These are phyloP conservation scores for Fusarium sororula DNA, from an alignment of 2,329 filamentous ascomycete species.

Conservation along the genomic window DNA sequence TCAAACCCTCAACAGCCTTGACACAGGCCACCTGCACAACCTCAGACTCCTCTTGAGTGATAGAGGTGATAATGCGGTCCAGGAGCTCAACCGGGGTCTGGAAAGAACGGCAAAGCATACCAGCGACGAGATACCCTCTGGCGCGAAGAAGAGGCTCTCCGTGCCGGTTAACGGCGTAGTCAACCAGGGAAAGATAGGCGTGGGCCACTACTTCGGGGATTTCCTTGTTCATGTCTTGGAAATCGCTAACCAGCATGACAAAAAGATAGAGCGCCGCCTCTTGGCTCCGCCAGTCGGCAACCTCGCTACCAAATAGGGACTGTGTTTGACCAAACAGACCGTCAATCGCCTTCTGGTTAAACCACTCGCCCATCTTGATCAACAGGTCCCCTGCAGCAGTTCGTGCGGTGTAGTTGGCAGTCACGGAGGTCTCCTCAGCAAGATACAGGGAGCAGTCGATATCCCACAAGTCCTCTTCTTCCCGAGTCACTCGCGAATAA, in stretches of 20 bases:
- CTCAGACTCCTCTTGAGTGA: constrained; percentile 80
- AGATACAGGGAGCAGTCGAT: constrained; percentile 96
- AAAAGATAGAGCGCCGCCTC: constrained; percentile 88
- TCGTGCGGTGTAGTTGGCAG: constrained; percentile 93
- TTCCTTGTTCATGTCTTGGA: constrained; percentile 77
- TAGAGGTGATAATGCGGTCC: constrained; percentile 77
- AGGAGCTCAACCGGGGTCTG: constrained; percentile 72
- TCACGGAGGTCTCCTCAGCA: constrained; percentile 93
- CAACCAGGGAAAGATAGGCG: constrained; percentile 82
- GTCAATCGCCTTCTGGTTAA: constrained; percentile 78
- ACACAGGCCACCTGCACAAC: constrained; percentile 93
- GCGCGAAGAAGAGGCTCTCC: constrained; percentile 83
- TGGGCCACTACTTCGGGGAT: constrained; percentile 75
- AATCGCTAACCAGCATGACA: constrained; percentile 84
- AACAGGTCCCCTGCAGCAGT: constrained; percentile 92
- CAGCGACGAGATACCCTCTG: constrained; percentile 86
- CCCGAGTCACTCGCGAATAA: constrained; percentile 88
- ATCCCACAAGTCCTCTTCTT: constrained; percentile 96
- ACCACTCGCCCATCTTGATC: constrained; percentile 93
- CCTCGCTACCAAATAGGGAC: constrained; percentile 70
- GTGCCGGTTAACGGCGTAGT: constrained; percentile 74
- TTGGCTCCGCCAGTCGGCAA: constrained; percentile 66
- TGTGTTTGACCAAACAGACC: constrained; percentile 82
- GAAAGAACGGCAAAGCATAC: constrained; percentile 77
- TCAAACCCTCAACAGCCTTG: constrained; percentile 79